These are phyloP conservation scores for Trifolium repens DNA, from an alignment of 306 rosid species.

Conservation along the genomic window DNA sequence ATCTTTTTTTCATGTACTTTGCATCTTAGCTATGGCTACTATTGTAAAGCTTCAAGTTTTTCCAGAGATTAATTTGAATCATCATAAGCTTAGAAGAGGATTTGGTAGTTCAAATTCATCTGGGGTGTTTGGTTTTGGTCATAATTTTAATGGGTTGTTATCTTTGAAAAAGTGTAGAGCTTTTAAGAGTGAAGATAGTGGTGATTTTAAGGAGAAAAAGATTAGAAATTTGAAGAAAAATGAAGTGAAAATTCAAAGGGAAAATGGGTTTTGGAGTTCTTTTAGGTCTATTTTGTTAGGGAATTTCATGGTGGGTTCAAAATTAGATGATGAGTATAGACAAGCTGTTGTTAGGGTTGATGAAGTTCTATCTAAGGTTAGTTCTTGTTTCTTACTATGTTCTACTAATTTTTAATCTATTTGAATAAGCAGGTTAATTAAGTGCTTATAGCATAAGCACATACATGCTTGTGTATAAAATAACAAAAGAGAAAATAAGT, in stretches of 20 bases:
- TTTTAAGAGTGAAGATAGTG: constrained; percentile 60
- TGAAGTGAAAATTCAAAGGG: constrained; percentile 45
- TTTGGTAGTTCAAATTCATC: constrained; percentile 39
- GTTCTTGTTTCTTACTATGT: constrained; percentile 38
- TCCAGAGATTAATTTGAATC: constrained; percentile 56
- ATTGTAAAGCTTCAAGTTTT: constrained; percentile 56
- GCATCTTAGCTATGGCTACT: constrained; percentile 52
- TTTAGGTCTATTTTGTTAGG: constrained; percentile 56
- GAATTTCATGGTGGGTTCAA: constrained; percentile 51
- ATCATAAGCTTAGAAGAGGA: constrained; percentile 49
- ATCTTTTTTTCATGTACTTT: constrained; percentile 12
- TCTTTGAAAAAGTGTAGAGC: constrained; percentile 65
- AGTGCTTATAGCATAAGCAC: background rate
- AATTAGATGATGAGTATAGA: constrained; percentile 62
- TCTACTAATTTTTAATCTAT: background rate
- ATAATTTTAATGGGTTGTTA: constrained; percentile 51
- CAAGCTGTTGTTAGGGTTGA: constrained; percentile 73
- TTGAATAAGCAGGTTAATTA: background rate
- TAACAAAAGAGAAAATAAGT: background rate
- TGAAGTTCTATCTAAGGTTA: constrained; percentile 68
- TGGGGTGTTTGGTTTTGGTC: constrained; percentile 45
- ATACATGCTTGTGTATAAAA: too few species aligned
- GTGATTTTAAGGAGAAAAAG: constrained; percentile 54
- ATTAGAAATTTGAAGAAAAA: constrained; percentile 49
- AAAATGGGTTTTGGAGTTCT: constrained; percentile 72